Conservation (phyloP, 1,139 yeast species). For the Hemisphaericaspora lyxosophila region DNA sequence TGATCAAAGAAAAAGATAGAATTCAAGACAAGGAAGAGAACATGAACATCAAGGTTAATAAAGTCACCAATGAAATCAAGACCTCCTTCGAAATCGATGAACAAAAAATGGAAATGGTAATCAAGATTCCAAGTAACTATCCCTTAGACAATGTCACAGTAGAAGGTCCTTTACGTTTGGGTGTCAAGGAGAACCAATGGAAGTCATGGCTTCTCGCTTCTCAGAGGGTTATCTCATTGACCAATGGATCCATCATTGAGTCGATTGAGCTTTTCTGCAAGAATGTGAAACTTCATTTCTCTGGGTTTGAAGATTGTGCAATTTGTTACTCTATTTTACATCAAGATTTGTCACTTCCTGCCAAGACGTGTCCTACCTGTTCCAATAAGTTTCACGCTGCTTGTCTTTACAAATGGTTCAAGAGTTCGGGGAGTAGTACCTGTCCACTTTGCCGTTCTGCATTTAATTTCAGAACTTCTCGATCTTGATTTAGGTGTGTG, state of each 20-base stretch:
- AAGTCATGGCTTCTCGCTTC: constrained; percentile 93
- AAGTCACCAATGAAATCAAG: constrained; percentile 64
- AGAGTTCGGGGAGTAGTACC: constrained; percentile 85
- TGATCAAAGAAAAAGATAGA: constrained; percentile 38
- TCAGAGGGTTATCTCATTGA: constrained; percentile 71
- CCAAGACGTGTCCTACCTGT: constrained; percentile 86
- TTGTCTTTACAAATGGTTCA: constrained; percentile 95
- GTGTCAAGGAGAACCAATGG: constrained; percentile 92
- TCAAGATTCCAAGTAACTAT: constrained; percentile 38
- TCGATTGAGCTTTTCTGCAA: constrained; percentile 79
- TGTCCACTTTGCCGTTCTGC: constrained; percentile 92
- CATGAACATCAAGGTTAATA: constrained; percentile 57
- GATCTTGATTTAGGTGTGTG: constrained; percentile 5
- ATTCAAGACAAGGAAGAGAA: constrained; percentile 52
- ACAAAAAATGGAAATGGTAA: constrained; percentile 78
- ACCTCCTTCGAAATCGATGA: constrained; percentile 83
- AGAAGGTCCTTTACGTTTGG: constrained; percentile 76
- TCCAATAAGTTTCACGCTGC: constrained; percentile 95
- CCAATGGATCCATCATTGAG: constrained; percentile 79
- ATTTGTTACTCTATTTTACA: constrained; percentile 91
- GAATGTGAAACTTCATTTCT: constrained; percentile 79
- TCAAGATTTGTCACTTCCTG: constrained; percentile 87
- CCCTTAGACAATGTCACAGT: constrained; percentile 47
- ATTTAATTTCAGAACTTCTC: constrained; percentile 49
- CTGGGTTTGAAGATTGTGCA: constrained; percentile 95